Conservation (phyloP, 169 alveolate genomes). For the Eimeria nieschulzi region DNA sequence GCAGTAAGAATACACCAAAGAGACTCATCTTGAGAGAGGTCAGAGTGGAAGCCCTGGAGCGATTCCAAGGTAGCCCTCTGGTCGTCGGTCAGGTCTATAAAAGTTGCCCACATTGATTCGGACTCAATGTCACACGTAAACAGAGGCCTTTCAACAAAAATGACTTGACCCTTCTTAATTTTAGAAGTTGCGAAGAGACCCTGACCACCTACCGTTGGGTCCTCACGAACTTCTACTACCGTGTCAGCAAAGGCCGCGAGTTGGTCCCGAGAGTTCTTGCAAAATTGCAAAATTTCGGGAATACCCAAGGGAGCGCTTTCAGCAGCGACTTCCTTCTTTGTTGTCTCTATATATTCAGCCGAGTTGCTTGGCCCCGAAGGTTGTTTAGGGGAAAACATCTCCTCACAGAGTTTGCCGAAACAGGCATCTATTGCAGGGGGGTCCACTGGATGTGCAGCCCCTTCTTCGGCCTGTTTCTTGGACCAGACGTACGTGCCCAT, state of each 20-base stretch:
- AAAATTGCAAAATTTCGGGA: slow-evolving; percentile 29
- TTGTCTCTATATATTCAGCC: not conserved
- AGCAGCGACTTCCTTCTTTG: not conserved
- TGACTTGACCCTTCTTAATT: slow-evolving; percentile 31
- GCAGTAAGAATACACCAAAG: slow-evolving; percentile 49
- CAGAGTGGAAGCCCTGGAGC: slow-evolving; percentile 64
- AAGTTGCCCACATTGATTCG: slow-evolving; percentile 65
- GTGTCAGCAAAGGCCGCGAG: slow-evolving; percentile 40
- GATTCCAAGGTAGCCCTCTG: slow-evolving; percentile 46
- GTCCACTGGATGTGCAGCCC: slow-evolving; percentile 28
- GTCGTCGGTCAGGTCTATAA: slow-evolving; percentile 40
- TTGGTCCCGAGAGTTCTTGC: slow-evolving; percentile 16
- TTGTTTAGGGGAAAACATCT: slow-evolving; percentile 20
- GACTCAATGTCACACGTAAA: slow-evolving; percentile 57
- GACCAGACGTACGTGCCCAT: slow-evolving; percentile 66
- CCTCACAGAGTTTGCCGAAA: slow-evolving; percentile 46
- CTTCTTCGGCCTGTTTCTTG: slow-evolving; percentile 55
- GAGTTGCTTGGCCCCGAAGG: not conserved
- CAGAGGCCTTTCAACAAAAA: slow-evolving; percentile 68
- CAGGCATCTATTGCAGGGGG: slow-evolving; percentile 46
- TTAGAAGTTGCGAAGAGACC: slow-evolving; percentile 41
- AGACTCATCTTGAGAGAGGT: slow-evolving; percentile 60
- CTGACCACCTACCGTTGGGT: slow-evolving; percentile 35
- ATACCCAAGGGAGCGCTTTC: slow-evolving; percentile 3
- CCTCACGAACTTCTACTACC: slow-evolving; percentile 50